phyloP scores from a whole-genome alignment of 148 eudicot genomes.

The Arbutus unedo region DNA sequence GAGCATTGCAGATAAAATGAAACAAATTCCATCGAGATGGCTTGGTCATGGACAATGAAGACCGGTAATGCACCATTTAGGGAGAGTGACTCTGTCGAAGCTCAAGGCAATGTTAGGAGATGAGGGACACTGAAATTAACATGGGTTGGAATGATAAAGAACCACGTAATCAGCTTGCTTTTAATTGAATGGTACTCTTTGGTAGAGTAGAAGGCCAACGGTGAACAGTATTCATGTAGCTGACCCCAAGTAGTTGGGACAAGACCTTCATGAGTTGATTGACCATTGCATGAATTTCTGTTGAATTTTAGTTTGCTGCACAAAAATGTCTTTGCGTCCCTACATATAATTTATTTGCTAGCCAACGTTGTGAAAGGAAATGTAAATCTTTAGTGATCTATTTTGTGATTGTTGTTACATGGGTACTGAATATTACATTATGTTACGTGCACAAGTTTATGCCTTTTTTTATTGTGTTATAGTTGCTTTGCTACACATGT shows the following conservation, averaged over 20 bases:
- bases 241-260: background rate
- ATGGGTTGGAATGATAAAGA: constrained; percentile 2
- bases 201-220: background rate
- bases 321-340: background rate
- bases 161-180: background rate
- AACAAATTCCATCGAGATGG: background rate
- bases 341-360: background rate
- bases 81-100: background rate
- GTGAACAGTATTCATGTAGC: background rate
- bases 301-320: background rate
- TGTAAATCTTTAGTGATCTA: background rate
- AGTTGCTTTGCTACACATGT: background rate
- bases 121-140: background rate
- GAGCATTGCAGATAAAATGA: background rate
- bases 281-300: background rate
- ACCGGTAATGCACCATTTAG: background rate
- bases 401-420: background rate
- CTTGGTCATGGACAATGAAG: background rate
- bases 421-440: background rate
- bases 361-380: background rate
- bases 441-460: background rate
- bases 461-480: background rate
- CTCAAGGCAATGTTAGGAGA: background rate
- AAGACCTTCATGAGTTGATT: background rate
- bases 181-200: background rate